Base-by-base conservation (phyloP, 257 asterid genomes). In the Jasminum sambac region DNA sequence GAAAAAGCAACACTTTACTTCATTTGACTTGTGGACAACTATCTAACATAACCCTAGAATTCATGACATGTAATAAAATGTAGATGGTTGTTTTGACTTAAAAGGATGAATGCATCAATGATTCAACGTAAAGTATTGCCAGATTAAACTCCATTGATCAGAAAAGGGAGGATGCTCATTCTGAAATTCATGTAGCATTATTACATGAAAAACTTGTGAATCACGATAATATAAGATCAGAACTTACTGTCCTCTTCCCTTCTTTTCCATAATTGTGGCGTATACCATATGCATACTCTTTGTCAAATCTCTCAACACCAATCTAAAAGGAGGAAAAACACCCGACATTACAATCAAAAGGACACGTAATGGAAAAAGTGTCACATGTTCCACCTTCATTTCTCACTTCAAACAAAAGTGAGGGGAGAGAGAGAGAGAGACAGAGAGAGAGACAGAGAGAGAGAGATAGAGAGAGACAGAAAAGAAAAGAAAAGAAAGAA, bases 261-360 rank as follows among this genome's bases (percentile, higher is more conserved):
- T 95, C 99, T 91, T 91, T 95, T 66, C 99, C 99, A 75, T 91
- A 95, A 73, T 83, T 88, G 86, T 95, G 99, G 7, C 99, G 91
- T 71, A 91, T 85, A 82, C 89, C 3, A 74, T 95, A 95, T 71
- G 94, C 94, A 75, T 95, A 95, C 76, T 91, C 98, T 84, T 89
- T 95, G 83, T 95, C 98, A 46, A 95, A 95, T 76, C 93, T 89
- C 81, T 95, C 99, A 67, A 86, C 89, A 67, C 96, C 98, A 80
- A 89, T 93, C 99, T 95, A 78, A 69, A 75, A 80, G 5, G 82
- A 67, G 71, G 19, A 72, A 72, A 74, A 69, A 80, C 44, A 66
- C 36, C 42, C 67, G 34, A 57, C 41, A 59, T 38, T 62, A 67
- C 55, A 65, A 38, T 24, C 64, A 69, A 61, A 62, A 62, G 65